These are phyloP conservation scores for Penicillium sp. DNA, from an alignment of 2,329 filamentous ascomycete genomes.

Conservation along the genomic window DNA sequence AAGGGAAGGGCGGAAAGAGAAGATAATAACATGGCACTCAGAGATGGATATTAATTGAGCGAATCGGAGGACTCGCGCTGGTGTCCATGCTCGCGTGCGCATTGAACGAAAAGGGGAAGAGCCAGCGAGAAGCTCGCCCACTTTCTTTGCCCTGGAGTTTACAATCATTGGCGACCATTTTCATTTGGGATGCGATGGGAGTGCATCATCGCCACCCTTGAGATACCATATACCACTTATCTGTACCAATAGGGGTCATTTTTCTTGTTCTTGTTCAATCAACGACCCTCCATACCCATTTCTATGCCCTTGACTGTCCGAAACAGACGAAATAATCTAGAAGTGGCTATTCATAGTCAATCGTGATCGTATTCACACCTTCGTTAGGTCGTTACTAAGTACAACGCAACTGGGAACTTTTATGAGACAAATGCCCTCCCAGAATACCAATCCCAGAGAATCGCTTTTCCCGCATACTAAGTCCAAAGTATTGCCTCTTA, in stretches of 20 bases:
- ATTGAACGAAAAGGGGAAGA: background rate
- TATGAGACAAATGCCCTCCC: background rate
- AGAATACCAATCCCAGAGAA: background rate
- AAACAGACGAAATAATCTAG: background rate
- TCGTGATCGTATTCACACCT: background rate
- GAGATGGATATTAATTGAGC: background rate
- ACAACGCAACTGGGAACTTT: background rate
- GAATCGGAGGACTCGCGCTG: background rate
- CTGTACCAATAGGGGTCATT: conserved; percentile 25
- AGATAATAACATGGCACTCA: background rate
- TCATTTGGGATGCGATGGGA: conserved; percentile 23
- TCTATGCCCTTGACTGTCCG: background rate
- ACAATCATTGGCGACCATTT: conserved; percentile 9
- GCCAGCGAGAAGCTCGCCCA: background rate
- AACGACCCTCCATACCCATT: conserved; percentile 13
- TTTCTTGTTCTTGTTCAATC: conserved; percentile 18
- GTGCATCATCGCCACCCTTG: conserved; percentile 21
- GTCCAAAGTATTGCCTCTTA: no score
- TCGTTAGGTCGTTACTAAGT: background rate
- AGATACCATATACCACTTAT: conserved; percentile 28
- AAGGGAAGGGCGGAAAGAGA: background rate
- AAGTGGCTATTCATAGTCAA: no score
- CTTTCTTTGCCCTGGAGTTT: conserved; percentile 18
- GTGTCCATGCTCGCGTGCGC: background rate
- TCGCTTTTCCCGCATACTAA: background rate